Evolutionary conservation across 2,329 filamentous ascomycete species (phyloP), one percentile per base, ranked within the genome.

Genomic region (Knoxdaviesia capensis): DNA sequence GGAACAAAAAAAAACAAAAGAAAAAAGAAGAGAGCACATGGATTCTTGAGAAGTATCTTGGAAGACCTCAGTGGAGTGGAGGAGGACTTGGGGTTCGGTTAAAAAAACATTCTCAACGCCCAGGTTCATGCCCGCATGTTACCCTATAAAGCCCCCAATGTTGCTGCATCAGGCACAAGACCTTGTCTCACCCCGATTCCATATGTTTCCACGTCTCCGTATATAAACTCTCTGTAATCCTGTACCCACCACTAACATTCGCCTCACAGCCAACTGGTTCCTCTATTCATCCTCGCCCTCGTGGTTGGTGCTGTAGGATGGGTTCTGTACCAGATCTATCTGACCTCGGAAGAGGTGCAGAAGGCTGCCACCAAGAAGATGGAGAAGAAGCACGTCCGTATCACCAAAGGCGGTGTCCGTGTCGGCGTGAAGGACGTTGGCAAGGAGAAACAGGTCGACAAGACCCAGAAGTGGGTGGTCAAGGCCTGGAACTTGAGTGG

Each of bases 311-410:
- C 62, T 43, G 55, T 69, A 38, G 77, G 66, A 44, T 83, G 74
- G 60, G 63, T 87, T 44, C 69, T 71, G 46, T 85, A 84, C 58
- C 76, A 82, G 46, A 68, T 86, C 55, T 86, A 80, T 59, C 58
- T 80, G 43, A 75, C 74, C 58, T 66, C 71, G 43, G 66, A 65
- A 59, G 69, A 80, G 56, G 76, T 87, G 51, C 69, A 72, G 46
- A 64, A 72, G 45, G 66, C 71, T 45, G 78, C 80, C 39, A 71
- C 69, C 40, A 66, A 78, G 58, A 74, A 74, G 53, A 80, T 86
- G 71, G 74, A 77, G 56, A 74, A 74, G 61, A 81, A 80, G 62
- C 80, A 86, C 55, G 71, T 87, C 44, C 65, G 74, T 36, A 80
- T 85, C 58, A 78, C 76, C 35, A 83, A 81, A 55, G 80, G 85